These are phyloP conservation scores for Collybiopsis luxurians DNA, from an alignment of 768 basidiomycete species.

Conservation along the genomic window DNA sequence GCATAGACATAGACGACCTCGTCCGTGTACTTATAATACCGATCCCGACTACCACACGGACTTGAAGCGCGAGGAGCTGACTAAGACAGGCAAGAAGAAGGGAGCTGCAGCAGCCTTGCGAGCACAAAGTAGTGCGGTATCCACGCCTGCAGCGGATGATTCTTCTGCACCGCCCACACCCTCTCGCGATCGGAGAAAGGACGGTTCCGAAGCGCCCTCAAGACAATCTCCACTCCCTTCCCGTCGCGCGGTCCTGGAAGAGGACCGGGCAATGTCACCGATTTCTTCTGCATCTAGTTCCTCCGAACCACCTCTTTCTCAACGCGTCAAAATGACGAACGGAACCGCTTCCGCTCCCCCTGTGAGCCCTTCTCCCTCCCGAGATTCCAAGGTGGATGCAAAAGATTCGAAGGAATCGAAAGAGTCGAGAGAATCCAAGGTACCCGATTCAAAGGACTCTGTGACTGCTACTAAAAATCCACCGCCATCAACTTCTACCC, in stretches of 20 bases:
- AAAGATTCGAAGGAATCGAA: constrained; percentile 8
- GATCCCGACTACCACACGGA: constrained; percentile 69
- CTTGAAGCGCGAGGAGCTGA: constrained; percentile 55
- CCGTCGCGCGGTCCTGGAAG: constrained; percentile 29
- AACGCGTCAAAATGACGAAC: constrained; percentile 54
- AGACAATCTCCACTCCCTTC: constrained; percentile 27
- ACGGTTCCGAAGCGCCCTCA: constrained; percentile 31
- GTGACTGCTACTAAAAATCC: not conserved
- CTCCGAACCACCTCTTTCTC: constrained; percentile 73
- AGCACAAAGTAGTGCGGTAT: constrained; percentile 37
- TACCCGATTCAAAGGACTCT: not conserved
- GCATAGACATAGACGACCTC: constrained; percentile 80
- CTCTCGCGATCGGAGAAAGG: constrained; percentile 32
- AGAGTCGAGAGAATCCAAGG: not conserved
- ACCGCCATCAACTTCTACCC: not conserved
- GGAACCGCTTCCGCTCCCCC: constrained; percentile 33
- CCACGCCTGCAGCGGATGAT: constrained; percentile 36
- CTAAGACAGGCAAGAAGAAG: constrained; percentile 55
- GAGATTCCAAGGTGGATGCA: constrained; percentile 21
- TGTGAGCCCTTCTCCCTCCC: constrained; percentile 3
- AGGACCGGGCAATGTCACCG: constrained; percentile 63
- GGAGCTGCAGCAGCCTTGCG: constrained; percentile 49
- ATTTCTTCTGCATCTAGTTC: constrained; percentile 72
- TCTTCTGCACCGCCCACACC: constrained; percentile 55
- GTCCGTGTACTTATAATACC: constrained; percentile 77